phyloP scores from a whole-genome alignment of 1,139 yeast species.

The Kodamaea ohmeri region DNA sequence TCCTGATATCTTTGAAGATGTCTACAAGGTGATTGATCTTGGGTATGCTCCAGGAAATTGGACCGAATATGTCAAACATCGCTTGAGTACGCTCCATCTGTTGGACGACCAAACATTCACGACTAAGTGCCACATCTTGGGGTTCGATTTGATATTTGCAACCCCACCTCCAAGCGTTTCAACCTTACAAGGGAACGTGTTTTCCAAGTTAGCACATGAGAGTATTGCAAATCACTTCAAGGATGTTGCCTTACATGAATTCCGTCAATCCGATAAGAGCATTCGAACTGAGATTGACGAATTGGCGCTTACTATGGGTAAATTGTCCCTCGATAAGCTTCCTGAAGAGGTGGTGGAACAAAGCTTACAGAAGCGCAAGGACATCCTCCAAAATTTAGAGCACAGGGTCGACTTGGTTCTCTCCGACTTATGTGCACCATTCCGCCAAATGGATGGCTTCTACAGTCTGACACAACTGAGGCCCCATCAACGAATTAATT shows the following conservation, averaged over 20 bases:
- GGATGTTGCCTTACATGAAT: conserved; percentile 31
- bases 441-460: conserved; percentile 61
- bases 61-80: conserved; percentile 67
- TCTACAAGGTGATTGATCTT: conserved; percentile 35
- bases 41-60: conserved; percentile 98
- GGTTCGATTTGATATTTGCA: conserved; percentile 79
- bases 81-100: conserved; percentile 29
- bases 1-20: conserved; percentile 26
- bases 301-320: conserved; percentile 16
- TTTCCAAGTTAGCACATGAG: conserved; percentile 63
- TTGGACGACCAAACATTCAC: conserved; percentile 48
- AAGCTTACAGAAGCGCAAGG: conserved; percentile 11
- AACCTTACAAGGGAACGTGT: conserved; percentile 82
- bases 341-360: conserved; percentile 13
- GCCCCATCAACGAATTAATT: conserved; percentile 49
- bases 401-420: conserved; percentile 56
- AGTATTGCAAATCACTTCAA: conserved; percentile 56
- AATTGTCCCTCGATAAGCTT: conserved; percentile 15
- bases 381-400: conserved; percentile 14
- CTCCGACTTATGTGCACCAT: conserved; percentile 86
- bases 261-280: conserved; percentile 8
- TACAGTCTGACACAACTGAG: conserved; percentile 73
- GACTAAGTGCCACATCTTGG: conserved; percentile 66
- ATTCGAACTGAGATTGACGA: conserved; percentile 18
- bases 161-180: conserved; percentile 79